Evolutionary conservation across 306 rosid genomes (phyloP), one percentile per base, ranked within the genome.

Genomic region (Gastrolobium bilobum): DNA sequence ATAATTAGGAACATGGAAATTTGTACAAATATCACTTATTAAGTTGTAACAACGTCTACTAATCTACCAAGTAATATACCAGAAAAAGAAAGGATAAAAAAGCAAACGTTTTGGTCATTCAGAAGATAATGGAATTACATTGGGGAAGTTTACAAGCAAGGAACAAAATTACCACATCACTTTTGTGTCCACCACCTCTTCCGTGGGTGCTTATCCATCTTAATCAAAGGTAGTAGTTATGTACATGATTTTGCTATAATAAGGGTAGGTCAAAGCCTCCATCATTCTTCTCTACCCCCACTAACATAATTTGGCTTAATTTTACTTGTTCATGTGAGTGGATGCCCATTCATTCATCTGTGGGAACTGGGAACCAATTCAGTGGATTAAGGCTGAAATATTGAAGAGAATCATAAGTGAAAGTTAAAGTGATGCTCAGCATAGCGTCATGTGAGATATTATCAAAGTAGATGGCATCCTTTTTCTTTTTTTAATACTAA

Each of bases 41-140:
- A 42, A 73, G 43, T 40, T 73, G 59, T 60, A 15, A 37, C 26
- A 68, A 9, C 72, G 47, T 33, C 7, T 56, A 44, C 50, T 61
- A 48, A 48, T 75, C 38, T 31, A 15, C 9, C 61, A 34, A 46
- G 62, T 35, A 48, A 75, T 26, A 9, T 50, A 46, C 53, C 30
- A 15, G 20, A 4, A 6, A 46, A 44, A 46, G 37, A 34, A 60
- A 59, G 11, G 4, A 60, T 29, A 38, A 4, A 31, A 60, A 15
- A 31, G 46, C 2, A 33, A 33, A 74, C 69, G 34, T 14, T 46
- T 43, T 2, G 48, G 59, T 11, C 46, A 7, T 44, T n/a, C 15
- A 43, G 3, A 40, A 20, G 71, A 73, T 3, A 37, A 15, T 9
- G 51, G 37, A 20, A 53, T 34, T 8, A 6, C 13, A 33, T 7